These are phyloP conservation scores for Solanum chaucha DNA, from an alignment of 257 asterid species.

Conservation along the genomic window DNA sequence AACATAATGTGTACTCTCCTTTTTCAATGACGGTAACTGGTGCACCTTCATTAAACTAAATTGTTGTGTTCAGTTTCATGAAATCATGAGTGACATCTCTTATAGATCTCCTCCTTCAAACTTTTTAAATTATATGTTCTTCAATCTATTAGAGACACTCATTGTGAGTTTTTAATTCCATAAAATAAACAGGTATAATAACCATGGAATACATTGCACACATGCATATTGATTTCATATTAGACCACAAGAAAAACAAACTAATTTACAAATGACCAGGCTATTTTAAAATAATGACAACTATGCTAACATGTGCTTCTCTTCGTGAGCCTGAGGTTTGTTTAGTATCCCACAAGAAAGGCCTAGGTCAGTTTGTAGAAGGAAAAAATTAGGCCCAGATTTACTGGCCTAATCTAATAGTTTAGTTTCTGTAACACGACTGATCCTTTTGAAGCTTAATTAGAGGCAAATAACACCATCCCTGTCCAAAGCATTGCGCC, in stretches of 20 bases:
- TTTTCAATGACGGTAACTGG: background rate
- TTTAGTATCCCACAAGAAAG: background rate
- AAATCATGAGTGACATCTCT: background rate
- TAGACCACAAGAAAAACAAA: background rate
- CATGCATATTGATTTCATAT: background rate
- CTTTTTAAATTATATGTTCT: background rate
- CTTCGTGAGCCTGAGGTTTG: background rate
- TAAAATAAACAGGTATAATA: background rate
- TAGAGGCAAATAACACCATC: background rate
- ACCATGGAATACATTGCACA: background rate
- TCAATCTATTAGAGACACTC: background rate
- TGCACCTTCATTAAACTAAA: background rate
- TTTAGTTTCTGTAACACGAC: background rate
- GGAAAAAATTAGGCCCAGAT: background rate
- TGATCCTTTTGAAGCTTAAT: background rate
- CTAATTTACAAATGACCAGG: background rate
- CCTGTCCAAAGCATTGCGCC: background rate
- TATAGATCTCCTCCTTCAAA: background rate
- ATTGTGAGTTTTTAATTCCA: background rate
- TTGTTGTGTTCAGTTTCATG: background rate
- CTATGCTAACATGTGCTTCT: background rate
- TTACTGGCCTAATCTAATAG: background rate
- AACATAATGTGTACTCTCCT: background rate
- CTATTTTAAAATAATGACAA: background rate
- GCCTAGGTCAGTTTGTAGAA: background rate